Conservation (phyloP, 805 yeast species). For the Kuraishia ogatae region DNA sequence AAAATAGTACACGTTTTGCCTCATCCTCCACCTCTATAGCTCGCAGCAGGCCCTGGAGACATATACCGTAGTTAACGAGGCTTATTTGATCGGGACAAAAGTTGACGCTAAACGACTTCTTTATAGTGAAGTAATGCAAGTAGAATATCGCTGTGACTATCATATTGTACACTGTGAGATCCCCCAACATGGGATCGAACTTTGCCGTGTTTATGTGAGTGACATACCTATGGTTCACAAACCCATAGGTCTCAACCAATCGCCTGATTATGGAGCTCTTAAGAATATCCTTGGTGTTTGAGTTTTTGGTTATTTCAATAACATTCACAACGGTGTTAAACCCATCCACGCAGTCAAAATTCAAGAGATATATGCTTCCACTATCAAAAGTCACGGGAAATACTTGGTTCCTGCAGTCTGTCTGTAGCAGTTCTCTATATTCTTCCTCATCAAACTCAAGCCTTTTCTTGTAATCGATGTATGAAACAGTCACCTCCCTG, state of each 20-base stretch:
- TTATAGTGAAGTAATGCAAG: constrained; percentile 18
- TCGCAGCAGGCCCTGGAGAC: background rate
- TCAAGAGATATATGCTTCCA: constrained; percentile 19
- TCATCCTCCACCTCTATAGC: background rate
- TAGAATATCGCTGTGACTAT: constrained; percentile 17
- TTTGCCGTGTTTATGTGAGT: constrained; percentile 15
- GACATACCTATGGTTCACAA: constrained; percentile 17
- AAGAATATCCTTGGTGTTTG: constrained; percentile 16
- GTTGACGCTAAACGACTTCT: constrained; percentile 13
- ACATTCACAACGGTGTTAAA: constrained; percentile 12
- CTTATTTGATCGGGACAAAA: constrained; percentile 8
- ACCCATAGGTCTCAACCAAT: constrained; percentile 22
- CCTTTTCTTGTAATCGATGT: constrained; percentile 15
- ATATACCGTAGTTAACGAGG: background rate
- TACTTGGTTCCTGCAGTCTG: constrained; percentile 19
- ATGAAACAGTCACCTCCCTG: constrained; percentile 18
- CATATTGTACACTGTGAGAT: constrained; percentile 15
- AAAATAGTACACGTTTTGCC: background rate
- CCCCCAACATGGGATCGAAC: constrained; percentile 8
- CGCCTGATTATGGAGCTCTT: constrained; percentile 18
- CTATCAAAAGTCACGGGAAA: constrained; percentile 22
- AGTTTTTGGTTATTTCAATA: constrained; percentile 17
- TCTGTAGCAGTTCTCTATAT: constrained; percentile 14
- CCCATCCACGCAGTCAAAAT: constrained; percentile 14
- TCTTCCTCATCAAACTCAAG: constrained; percentile 22